Evolutionary conservation across 257 asterid genomes (phyloP).

Genomic region (Misopates orontium): DNA sequence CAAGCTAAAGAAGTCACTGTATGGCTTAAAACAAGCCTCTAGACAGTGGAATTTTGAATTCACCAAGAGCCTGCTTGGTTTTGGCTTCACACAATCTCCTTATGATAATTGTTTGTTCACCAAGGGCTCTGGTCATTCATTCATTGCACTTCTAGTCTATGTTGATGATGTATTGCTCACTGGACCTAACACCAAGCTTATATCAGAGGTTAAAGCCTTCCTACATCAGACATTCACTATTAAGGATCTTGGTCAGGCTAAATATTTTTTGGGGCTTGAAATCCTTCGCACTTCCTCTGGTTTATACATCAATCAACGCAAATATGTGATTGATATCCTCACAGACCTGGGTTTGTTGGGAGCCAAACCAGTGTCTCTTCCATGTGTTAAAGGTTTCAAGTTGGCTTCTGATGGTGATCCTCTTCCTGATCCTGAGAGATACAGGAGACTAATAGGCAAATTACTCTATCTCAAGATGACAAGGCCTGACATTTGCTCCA

Average conservation of each 20-base stretch:
- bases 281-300: not conserved
- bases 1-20: not conserved
- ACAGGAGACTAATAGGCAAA: no score
- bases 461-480: no score
- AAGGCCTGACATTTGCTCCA: no score
- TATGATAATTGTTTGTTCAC: not conserved
- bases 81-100: not conserved
- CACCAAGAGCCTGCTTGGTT: not conserved
- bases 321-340: no score
- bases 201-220: not conserved
- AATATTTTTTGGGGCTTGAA: conserved; percentile 3
- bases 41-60: not conserved
- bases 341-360: no score
- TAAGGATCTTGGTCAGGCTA: not conserved
- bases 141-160: not conserved
- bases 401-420: no score
- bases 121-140: rapidly evolving
- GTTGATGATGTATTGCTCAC: conserved; percentile 4
- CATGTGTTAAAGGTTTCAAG: no score
- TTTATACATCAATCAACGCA: not conserved
- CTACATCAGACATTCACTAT: not conserved
- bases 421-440: no score
- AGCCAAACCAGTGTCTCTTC: no score
- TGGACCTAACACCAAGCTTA: rapidly evolving
- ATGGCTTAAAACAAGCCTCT: conserved; percentile 18